A percentile compares a stretch with the other conserved stretches of the same genome.
Conservation (phyloP, 306 rosid species). For the Alnus rubra region DNA sequence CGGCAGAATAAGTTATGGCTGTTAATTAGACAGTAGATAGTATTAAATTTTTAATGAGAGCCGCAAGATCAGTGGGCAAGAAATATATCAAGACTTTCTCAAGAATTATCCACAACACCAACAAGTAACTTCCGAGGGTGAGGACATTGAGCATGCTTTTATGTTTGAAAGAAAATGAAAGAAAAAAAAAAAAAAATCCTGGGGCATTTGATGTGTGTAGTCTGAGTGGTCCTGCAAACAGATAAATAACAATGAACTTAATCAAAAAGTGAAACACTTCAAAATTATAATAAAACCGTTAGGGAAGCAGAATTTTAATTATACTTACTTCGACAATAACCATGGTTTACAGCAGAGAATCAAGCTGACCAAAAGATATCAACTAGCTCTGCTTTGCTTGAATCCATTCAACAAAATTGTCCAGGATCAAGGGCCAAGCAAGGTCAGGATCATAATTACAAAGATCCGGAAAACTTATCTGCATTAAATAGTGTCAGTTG, state of each 20-base stretch:
- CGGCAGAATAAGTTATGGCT: constrained; percentile 7
- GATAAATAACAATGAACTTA: constrained; percentile 23
- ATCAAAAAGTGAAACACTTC: not conserved
- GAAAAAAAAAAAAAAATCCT: constrained; percentile 18
- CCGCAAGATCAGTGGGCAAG: not conserved
- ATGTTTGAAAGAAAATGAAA: constrained; percentile 28
- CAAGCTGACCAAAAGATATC: constrained; percentile 31
- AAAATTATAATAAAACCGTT: not conserved
- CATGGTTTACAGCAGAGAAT: constrained; percentile 47
- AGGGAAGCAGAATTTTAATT: constrained; percentile 9
- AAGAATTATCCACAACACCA: constrained; percentile 32
- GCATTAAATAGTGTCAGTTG: constrained; percentile 15
- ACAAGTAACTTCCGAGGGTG: constrained; percentile 21
- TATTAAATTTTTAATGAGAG: constrained; percentile 4
- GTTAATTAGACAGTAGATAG: not conserved
- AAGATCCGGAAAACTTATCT: constrained; percentile 84
- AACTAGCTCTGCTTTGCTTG: constrained; percentile 54
- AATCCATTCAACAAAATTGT: constrained; percentile 91
- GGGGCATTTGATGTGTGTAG: constrained; percentile 35
- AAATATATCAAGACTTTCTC: constrained; percentile 26
- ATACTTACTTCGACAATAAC: constrained; percentile 34
- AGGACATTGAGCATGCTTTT: constrained; percentile 32
- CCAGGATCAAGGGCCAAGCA: constrained; percentile 97
- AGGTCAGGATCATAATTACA: constrained; percentile 74
- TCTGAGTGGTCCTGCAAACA: constrained; percentile 50